A percentile compares a stretch with the other conserved stretches of the same genome.
phyloP scores from a whole-genome alignment of 1,284 basidiomycete species.

The Hortiboletus rubellus region DNA sequence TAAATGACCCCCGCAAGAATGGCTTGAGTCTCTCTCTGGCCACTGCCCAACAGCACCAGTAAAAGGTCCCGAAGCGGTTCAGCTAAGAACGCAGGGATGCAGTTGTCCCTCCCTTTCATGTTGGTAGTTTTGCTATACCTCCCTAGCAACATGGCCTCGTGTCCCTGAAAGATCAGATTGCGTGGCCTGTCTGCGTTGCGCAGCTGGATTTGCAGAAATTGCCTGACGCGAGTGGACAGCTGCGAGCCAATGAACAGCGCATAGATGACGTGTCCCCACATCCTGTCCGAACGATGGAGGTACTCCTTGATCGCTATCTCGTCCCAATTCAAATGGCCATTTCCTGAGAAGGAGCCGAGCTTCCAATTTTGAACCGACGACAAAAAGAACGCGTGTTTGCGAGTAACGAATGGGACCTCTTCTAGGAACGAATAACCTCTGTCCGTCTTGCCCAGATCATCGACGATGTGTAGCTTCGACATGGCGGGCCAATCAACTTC shows the following conservation, averaged over 20 bases:
- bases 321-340: neutral
- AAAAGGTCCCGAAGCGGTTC: neutral
- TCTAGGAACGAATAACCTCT: slow-evolving; percentile 11
- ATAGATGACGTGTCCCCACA: neutral
- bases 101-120: neutral
- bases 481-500: neutral
- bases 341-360: neutral
- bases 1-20: slow-evolving; percentile 1
- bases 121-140: slow-evolving; percentile 10
- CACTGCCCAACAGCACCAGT: slow-evolving; percentile 3
- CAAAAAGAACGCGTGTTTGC: neutral
- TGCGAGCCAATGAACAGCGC: neutral
- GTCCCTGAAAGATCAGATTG: slow-evolving; percentile 6
- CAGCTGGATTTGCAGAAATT: slow-evolving; percentile 6
- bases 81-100: slow-evolving; percentile 5
- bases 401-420: neutral
- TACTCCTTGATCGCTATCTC: neutral
- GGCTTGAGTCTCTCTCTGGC: slow-evolving; percentile 7
- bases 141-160: neutral
- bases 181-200: neutral
- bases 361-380: neutral
- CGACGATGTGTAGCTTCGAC: neutral
- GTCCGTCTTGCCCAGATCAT: neutral
- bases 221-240: neutral
- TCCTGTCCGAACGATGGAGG: neutral